phyloP scores from a whole-genome alignment of 352 stramenopile genomes.

The Aphanomyces stellatus region DNA sequence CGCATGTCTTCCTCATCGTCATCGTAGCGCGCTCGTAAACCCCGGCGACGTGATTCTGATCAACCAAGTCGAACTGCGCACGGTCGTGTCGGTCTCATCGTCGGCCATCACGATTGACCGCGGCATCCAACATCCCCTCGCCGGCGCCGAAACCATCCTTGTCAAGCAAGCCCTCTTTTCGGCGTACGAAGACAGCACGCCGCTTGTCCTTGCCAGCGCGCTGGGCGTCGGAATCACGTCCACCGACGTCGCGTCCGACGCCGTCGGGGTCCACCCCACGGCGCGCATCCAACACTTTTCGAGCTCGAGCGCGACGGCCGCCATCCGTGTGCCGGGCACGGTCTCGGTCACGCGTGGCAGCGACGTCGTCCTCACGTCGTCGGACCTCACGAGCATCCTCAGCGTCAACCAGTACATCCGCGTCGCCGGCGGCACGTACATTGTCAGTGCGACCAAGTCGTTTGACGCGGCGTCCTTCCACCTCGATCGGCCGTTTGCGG shows the following conservation, averaged over 20 bases:
- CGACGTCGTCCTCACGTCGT: conserved; percentile 33
- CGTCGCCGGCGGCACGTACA: conserved; percentile 37
- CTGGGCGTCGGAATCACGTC: conserved; percentile 39
- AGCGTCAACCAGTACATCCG: conserved; percentile 35
- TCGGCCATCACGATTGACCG: conserved; percentile 38
- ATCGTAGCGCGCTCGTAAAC: conserved; percentile 23
- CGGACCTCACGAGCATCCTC: conserved; percentile 33
- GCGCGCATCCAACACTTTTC: conserved; percentile 47
- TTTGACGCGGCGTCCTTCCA: conserved; percentile 32
- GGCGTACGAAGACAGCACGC: conserved; percentile 36
- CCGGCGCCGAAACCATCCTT: conserved; percentile 36
- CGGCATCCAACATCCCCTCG: conserved; percentile 37
- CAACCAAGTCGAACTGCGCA: conserved; percentile 39
- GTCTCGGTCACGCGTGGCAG: conserved; percentile 41
- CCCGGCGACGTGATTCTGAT: conserved; percentile 47
- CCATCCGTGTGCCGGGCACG: conserved; percentile 32
- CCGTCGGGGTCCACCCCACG: conserved; percentile 27
- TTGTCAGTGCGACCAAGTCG: conserved; percentile 33
- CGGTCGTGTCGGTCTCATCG: conserved; percentile 34
- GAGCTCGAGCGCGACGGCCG: conserved; percentile 29
- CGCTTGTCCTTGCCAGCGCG: conserved; percentile 38
- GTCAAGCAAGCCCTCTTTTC: conserved; percentile 36
- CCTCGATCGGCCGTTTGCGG: conserved; percentile 40
- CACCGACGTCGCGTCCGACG: conserved; percentile 34
- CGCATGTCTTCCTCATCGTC: neutral